Evolutionary conservation across 805 yeast species (phyloP), one percentile per base, ranked within the genome.

Genomic region (Kazachstania bromeliacearum): DNA sequence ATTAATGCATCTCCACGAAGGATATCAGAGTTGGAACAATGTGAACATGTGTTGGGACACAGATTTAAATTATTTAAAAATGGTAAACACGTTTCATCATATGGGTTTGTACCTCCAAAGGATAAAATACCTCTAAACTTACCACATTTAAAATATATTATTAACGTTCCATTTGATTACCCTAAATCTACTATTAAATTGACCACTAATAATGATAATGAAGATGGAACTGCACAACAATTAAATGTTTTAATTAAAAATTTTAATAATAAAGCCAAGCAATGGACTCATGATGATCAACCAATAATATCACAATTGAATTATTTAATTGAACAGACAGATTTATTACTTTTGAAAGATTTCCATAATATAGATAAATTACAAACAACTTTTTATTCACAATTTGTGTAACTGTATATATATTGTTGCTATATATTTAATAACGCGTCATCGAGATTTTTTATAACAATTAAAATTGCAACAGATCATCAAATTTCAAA

Each of bases 231-330:
- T 7, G 25, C 22, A 15, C 29, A 17, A 7, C 7, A 22, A 7
- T 23, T 47, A 10, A 37, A 39, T 3, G 33, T 16, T 16, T 19
- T 50, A 10, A 29, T 43, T 4, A 43, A 42, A 12, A 54, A 54
- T 39, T 53, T 53, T 26, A 54, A 54, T 31, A 19, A 19, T 14
- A 41, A 48, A 39, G 40, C 50, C 9, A 38, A 41, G 31, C 41
- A 44, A 19, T 26, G 48, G 36, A 21, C 35, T 4, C 22, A 25
- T 5, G 23, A 31, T 19, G 40, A 40, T 3, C 35, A 37, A 28
- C 50, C 54, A 17, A 36, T 53, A 9, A 10, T 46, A 9, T 28
- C 53, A 4, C 57, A 55, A 29, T 23, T 55, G 12, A 55, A 55
- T 36, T 54, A 46, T 30, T 36, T 54, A 26, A 31, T 45, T 21